Percentiles rank a stretch among this genome's conserved stretches.
Evolutionary conservation across 768 basidiomycete genomes (phyloP).

Genomic region (Tephrocybe sp.): DNA sequence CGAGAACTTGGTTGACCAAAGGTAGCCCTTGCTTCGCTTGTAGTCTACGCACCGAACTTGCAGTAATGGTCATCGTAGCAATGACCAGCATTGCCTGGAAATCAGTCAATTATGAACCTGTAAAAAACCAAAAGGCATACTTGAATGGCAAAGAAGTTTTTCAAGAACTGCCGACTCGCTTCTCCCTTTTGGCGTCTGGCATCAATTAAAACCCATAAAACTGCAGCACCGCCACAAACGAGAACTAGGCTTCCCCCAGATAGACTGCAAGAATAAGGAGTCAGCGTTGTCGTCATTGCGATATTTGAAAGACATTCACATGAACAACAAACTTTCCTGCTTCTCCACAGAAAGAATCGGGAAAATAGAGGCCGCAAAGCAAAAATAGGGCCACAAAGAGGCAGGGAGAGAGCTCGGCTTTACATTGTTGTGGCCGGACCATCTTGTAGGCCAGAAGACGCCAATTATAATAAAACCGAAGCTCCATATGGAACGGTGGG

Average conservation of each 20-base stretch:
- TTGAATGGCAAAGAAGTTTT: constrained; percentile 17
- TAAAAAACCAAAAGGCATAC: constrained; percentile 13
- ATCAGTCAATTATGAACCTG: not conserved
- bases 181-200: constrained; percentile 9
- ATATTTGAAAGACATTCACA: constrained; percentile 44
- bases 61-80: constrained; percentile 51
- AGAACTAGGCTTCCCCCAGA: constrained; percentile 49
- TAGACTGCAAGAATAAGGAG: constrained; percentile 30
- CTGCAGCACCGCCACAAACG: constrained; percentile 27
- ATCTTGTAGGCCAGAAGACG: constrained; percentile 64
- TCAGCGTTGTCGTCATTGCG: not conserved
- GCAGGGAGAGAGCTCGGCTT: constrained; percentile 24
- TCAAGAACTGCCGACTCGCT: constrained; percentile 7
- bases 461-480: constrained; percentile 62
- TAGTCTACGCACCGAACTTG: constrained; percentile 56
- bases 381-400: constrained; percentile 47
- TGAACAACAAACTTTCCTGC: constrained; percentile 53
- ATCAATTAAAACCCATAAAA: constrained; percentile 5
- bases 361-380: constrained; percentile 60
- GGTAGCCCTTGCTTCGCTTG: constrained; percentile 71
- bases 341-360: constrained; percentile 75
- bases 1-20: constrained; percentile 51
- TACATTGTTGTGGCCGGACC: constrained; percentile 37
- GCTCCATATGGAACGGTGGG: constrained; percentile 71
- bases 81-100: constrained; percentile 44